Percentiles rank a stretch among this genome's conserved stretches.
These are phyloP conservation scores for Fraxinus pennsylvanica DNA, from an alignment of 257 asterid species.

Conservation along the genomic window DNA sequence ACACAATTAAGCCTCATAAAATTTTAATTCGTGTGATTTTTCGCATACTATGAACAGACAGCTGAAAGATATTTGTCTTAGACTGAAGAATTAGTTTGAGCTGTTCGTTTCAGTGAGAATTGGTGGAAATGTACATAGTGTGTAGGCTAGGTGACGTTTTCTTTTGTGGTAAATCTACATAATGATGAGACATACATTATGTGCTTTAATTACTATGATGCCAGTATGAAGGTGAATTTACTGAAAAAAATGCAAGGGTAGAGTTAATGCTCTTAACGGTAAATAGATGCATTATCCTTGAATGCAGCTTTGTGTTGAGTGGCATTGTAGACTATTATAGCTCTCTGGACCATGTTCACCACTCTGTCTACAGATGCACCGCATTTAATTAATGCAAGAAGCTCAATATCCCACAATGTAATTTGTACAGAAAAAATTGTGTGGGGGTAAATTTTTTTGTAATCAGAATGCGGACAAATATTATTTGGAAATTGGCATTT, in stretches of 20 bases:
- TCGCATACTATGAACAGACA: not conserved
- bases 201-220: not conserved
- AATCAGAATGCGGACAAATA: not conserved
- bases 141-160: not conserved
- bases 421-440: not conserved
- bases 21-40: not conserved
- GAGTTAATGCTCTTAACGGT: not conserved
- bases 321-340: not conserved
- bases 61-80: conserved; percentile 2
- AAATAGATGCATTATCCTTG: not conserved
- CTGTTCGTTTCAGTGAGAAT: not conserved
- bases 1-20: not conserved
- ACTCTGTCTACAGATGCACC: not conserved
- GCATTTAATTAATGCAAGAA: not conserved
- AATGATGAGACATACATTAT: not conserved
- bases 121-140: not conserved
- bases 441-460: not conserved
- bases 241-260: not conserved
- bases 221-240: not conserved
- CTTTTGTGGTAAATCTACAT: not conserved
- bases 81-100: not conserved
- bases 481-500: not conserved
- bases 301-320: not conserved
- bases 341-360: not conserved
- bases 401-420: not conserved